These are phyloP conservation scores for Neurospora sp. DNA, from an alignment of 495 filamentous ascomycete species.

Conservation along the genomic window DNA sequence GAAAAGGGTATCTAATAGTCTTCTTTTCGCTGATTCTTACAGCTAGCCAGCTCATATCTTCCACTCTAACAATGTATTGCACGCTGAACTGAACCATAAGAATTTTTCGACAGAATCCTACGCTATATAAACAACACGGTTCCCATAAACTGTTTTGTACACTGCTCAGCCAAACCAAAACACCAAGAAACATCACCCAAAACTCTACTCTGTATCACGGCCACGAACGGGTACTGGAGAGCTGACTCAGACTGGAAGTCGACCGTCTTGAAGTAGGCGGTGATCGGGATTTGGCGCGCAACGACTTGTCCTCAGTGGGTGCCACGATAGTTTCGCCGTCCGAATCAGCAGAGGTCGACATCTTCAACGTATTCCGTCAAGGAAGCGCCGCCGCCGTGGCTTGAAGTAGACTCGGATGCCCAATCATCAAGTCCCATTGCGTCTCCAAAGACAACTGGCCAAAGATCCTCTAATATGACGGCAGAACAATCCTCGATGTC, in stretches of 20 bases:
- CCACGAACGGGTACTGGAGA: background rate
- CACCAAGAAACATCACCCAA: background rate
- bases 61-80: background rate
- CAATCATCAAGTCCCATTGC: background rate
- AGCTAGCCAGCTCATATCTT: no score
- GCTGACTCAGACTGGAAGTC: background rate
- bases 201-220: background rate
- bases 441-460: background rate
- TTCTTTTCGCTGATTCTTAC: no score
- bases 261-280: background rate
- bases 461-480: background rate
- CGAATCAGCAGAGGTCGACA: background rate
- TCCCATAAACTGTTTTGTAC: background rate
- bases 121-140: background rate
- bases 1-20: background rate
- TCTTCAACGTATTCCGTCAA: background rate
- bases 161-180: background rate
- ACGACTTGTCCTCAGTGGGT: background rate
- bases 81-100: background rate
- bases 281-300: background rate
- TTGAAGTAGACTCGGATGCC: background rate
- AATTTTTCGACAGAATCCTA: background rate
- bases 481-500: background rate
- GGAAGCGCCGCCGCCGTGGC: background rate
- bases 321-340: background rate